Evolutionary conservation across 768 basidiomycete genomes (phyloP), one percentile per base, ranked within the genome.

Genomic region (Sporobolomyces pararoseus): DNA sequence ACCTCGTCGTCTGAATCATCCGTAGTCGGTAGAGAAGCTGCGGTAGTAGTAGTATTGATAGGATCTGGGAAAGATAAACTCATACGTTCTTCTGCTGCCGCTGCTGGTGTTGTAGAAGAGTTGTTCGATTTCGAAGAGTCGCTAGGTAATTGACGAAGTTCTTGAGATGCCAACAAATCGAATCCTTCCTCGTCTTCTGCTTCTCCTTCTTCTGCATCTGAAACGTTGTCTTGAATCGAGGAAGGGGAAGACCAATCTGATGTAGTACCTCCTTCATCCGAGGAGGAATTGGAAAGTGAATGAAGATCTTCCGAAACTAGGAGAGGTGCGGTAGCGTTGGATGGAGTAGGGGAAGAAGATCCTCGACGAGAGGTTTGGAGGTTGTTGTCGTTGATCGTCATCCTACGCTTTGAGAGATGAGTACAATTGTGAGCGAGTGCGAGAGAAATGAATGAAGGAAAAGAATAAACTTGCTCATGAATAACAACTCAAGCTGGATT

Each of bases 11-110:
- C 63, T 17, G 13, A 31, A 34, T 23, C 44, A 6, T 49, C 29
- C 49, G 29, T 27, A 12, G 35, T n/a, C 31, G n/a, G n/a, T n/a
- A n/a, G n/a, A n/a, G n/a, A n/a, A n/a, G n/a, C n/a, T n/a, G n/a
- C n/a, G n/a, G n/a, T n/a, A n/a, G n/a, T n/a, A n/a, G 63, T 27
- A 5, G 55, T 23, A 9, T 29, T 4, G 46, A 66, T 25, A 47
- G 65, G 65, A 27, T 66, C 65, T 6, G 55, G 65, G 37, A 65
- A 65, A 23, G 46, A 50, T 35, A 65, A 31, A 2, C n/a, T 23
- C 55, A 66, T 58, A 7, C 39, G 34, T 6, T 13, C 17, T 32
- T 21, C 17, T 3, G 14, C 7, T 21, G 29, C 3, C 12, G 25
- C 7, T 5, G 39, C 7, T 5, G 25, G 6, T 12, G 58, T 27